Percentiles rank a stretch among this genome's conserved stretches.
phyloP scores from a whole-genome alignment of 1,284 basidiomycete species.

The Moesziomyces antarcticus region DNA sequence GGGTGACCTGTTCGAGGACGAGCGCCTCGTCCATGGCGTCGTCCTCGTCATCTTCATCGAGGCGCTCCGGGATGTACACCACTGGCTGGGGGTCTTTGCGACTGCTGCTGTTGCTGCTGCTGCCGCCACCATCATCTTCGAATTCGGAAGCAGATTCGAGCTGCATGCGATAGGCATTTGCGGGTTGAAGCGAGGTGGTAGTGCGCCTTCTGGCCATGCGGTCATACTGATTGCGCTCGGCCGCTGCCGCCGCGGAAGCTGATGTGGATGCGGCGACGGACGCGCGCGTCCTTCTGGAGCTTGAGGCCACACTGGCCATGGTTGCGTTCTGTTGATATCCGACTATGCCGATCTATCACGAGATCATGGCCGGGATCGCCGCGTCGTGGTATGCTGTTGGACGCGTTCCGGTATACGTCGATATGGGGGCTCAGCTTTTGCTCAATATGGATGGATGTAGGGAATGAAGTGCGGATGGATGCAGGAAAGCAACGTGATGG shows the following conservation, averaged over 20 bases:
- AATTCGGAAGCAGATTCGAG: slow-evolving; percentile 14
- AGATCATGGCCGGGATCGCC: too few species aligned
- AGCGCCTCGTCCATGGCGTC: slow-evolving; percentile 27
- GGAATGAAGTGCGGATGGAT: not conserved
- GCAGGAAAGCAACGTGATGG: not conserved
- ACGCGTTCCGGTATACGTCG: not conserved
- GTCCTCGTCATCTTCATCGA: slow-evolving; percentile 13
- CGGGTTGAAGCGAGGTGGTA: slow-evolving; percentile 5
- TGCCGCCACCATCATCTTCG: slow-evolving; percentile 3
- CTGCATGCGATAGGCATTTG: not conserved
- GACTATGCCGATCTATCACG: not conserved
- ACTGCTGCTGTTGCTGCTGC: not conserved
- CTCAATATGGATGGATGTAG: not conserved
- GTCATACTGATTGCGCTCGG: slow-evolving; percentile 3
- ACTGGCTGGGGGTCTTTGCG: not conserved
- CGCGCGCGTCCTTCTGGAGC: slow-evolving; percentile 18
- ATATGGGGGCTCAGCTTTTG: not conserved
- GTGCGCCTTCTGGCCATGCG: slow-evolving; percentile 3
- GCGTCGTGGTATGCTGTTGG: not conserved
- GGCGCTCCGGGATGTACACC: slow-evolving; percentile 1
- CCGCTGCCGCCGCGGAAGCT: slow-evolving; percentile 8
- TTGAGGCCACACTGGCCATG: slow-evolving; percentile 13
- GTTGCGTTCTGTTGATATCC: not conserved
- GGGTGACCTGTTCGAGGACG: slow-evolving; percentile 30
- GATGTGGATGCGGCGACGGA: slow-evolving; percentile 20